These are phyloP conservation scores for Populus ilicifolia DNA, from an alignment of 345 rosid species.

Conservation along the genomic window DNA sequence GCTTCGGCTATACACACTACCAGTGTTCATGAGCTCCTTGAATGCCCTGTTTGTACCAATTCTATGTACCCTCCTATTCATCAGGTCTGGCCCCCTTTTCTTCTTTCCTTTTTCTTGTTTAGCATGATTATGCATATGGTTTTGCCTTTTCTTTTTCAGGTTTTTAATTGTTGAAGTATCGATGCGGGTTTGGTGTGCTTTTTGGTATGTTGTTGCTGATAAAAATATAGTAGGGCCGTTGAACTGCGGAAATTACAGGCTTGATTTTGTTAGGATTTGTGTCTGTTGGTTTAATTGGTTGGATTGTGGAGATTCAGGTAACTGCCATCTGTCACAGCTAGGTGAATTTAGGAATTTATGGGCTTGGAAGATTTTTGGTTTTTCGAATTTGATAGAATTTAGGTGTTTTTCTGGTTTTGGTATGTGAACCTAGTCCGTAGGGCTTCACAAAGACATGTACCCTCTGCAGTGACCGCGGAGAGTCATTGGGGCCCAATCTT, in stretches of 20 bases:
- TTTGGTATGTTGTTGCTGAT: background rate
- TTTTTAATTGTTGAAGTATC: background rate
- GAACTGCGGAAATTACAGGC: background rate
- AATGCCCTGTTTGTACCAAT: constrained; percentile 97
- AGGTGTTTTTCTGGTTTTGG: background rate
- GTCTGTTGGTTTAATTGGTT: background rate
- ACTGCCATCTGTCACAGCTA: background rate
- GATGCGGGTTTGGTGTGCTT: background rate
- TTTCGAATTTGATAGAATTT: background rate
- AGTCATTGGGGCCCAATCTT: background rate
- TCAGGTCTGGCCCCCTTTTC: constrained; percentile 50
- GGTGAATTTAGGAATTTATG: background rate
- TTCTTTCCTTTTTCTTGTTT: background rate
- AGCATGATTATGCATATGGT: background rate
- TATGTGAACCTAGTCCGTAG: background rate
- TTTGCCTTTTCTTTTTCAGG: background rate
- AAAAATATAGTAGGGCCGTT: background rate
- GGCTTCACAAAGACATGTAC: background rate
- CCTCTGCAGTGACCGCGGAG: background rate
- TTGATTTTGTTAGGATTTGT: background rate
- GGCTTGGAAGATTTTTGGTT: background rate
- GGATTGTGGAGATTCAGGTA: background rate
- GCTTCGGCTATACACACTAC: constrained; percentile 50
- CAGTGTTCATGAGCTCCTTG: constrained; percentile 91
- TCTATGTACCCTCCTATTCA: constrained; percentile 99